Evolutionary conservation across 2,329 filamentous ascomycete genomes (phyloP).

Genomic region (Escovopsis sp.): DNA sequence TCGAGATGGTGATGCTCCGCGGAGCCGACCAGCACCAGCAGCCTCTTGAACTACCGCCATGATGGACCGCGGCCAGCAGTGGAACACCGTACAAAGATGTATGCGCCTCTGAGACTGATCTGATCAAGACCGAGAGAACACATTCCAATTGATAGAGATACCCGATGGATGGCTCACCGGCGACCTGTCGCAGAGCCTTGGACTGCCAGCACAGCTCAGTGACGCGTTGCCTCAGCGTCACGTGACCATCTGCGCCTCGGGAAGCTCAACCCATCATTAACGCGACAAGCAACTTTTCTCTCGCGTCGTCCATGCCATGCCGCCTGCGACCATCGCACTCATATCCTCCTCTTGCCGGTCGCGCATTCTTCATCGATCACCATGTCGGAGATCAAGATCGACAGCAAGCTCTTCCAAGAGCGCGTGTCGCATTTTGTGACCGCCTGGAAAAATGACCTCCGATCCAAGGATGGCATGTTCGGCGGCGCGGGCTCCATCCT

Average conservation of each 20-base stretch:
- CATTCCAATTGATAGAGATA: too few species aligned
- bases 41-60: too few species aligned
- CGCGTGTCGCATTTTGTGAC: conserved; percentile 75
- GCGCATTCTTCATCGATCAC: conserved; percentile 22
- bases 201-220: neutral
- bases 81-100: too few species aligned
- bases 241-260: neutral
- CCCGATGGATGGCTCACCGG: too few species aligned
- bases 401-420: conserved; percentile 86
- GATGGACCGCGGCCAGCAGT: too few species aligned
- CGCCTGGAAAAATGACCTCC: conserved; percentile 94
- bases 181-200: too few species aligned
- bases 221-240: conserved; percentile 1
- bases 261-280: conserved; percentile 20
- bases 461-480: conserved; percentile 72
- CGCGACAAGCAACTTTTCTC: conserved; percentile 24
- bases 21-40: too few species aligned
- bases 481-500: conserved; percentile 75
- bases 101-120: too few species aligned
- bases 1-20: too few species aligned
- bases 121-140: too few species aligned
- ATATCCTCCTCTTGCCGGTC: conserved; percentile 10
- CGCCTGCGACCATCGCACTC: conserved; percentile 12
- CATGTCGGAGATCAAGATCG: conserved; percentile 78
- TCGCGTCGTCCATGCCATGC: conserved; percentile 17